A percentile compares a stretch with the other conserved stretches of the same genome.
phyloP scores from a whole-genome alignment of 1,139 yeast species.

The Magnusiomyces tetraspermus region DNA sequence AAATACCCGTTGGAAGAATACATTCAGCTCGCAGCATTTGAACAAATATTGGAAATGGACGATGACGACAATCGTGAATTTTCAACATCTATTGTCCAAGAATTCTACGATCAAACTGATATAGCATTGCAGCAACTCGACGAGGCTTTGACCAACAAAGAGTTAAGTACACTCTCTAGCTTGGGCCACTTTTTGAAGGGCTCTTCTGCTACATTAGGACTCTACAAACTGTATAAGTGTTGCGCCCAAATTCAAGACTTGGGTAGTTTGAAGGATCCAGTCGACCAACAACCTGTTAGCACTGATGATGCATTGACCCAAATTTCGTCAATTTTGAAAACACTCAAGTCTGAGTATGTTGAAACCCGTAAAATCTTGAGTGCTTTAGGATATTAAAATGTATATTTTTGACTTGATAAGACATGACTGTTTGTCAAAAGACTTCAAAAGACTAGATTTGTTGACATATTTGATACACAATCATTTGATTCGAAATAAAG shows the following conservation, averaged over 20 bases:
- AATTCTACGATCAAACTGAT: constrained; percentile 82
- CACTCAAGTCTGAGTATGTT: background rate
- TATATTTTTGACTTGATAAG: no score
- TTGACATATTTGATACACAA: no score
- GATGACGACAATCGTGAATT: constrained; percentile 80
- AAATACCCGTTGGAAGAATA: constrained; percentile 37
- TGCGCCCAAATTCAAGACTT: constrained; percentile 92
- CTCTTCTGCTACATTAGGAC: constrained; percentile 88
- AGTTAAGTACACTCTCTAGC: constrained; percentile 55
- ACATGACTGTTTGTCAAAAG: no score
- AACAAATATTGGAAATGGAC: constrained; percentile 88
- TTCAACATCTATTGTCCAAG: constrained; percentile 62
- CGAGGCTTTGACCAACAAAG: constrained; percentile 38
- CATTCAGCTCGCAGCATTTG: constrained; percentile 81
- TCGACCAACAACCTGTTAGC: background rate
- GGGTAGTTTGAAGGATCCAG: constrained; percentile 44
- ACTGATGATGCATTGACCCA: background rate
- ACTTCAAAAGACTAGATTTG: no score
- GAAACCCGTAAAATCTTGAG: background rate
- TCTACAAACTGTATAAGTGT: constrained; percentile 67
- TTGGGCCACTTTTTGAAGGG: constrained; percentile 93
- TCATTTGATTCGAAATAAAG: no score
- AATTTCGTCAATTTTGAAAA: background rate
- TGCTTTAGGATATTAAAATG: background rate
- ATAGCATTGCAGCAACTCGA: constrained; percentile 71